These are phyloP conservation scores for Aspergillus cejpii DNA, from an alignment of 2,329 filamentous ascomycete species.

Conservation along the genomic window DNA sequence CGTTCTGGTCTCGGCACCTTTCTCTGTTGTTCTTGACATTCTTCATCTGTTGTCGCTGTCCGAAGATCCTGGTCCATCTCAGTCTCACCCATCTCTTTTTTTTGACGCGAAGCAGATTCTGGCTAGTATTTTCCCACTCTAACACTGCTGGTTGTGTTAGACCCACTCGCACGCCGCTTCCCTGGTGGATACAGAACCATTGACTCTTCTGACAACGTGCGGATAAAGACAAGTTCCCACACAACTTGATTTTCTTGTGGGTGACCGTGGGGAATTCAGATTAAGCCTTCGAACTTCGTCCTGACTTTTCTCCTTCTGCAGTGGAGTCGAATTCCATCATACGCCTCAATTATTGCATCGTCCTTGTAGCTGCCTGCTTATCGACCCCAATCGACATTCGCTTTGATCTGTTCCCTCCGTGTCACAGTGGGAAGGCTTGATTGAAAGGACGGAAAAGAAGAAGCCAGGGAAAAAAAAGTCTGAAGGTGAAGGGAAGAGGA, in stretches of 20 bases:
- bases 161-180: conserved; percentile 37
- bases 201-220: conserved; percentile 36
- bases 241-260: conserved; percentile 33
- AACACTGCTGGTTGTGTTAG: conserved; percentile 32
- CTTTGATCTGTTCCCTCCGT: conserved; percentile 3
- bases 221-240: conserved; percentile 39
- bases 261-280: conserved; percentile 38
- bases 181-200: conserved; percentile 38
- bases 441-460: conserved; percentile 13
- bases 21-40: conserved; percentile 16
- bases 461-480: conserved; percentile 5
- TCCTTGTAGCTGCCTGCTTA: conserved; percentile 8
- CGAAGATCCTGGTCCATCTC: conserved; percentile 18
- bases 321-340: conserved; percentile 27
- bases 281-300: conserved; percentile 31
- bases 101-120: conserved; percentile 34
- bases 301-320: conserved; percentile 22
- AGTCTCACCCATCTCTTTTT: conserved; percentile 19
- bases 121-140: conserved; percentile 18
- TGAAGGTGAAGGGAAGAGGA: too few species aligned
- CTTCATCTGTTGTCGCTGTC: conserved; percentile 12
- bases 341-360: conserved; percentile 11
- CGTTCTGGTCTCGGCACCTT: conserved; percentile 9
- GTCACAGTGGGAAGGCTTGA: conserved; percentile 1
- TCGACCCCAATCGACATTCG: conserved; percentile 14